Conservation (phyloP, 768 basidiomycete genomes). For the Krasilnikovozyma curviuscula region DNA sequence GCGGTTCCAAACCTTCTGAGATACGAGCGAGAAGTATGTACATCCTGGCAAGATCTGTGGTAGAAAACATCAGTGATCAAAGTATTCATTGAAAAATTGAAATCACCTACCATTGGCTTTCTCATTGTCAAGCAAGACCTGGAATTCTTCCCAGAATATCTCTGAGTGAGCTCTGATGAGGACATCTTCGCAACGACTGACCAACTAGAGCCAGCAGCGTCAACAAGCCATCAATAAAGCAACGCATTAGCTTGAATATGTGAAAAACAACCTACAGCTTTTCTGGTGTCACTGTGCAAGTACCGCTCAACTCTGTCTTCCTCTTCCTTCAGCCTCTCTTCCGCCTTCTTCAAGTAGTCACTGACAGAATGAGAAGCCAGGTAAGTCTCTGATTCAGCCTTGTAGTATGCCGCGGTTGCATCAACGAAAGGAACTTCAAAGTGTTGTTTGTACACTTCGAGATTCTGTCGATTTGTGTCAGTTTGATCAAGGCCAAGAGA, state of each 20-base stretch:
- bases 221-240: neutral
- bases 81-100: neutral
- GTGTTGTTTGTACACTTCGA: slow-evolving; percentile 80
- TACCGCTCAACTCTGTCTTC: slow-evolving; percentile 89
- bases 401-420: slow-evolving; percentile 79
- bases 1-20: slow-evolving; percentile 68
- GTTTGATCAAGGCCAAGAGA: slow-evolving; percentile 83
- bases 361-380: slow-evolving; percentile 71
- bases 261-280: slow-evolving; percentile 30
- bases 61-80: neutral
- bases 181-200: slow-evolving; percentile 57
- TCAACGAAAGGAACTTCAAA: slow-evolving; percentile 77
- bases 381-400: slow-evolving; percentile 75
- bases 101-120: slow-evolving; percentile 47
- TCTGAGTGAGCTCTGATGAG: slow-evolving; percentile 71
- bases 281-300: slow-evolving; percentile 71
- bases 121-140: slow-evolving; percentile 54
- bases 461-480: slow-evolving; percentile 65
- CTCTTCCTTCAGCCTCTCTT: slow-evolving; percentile 78
- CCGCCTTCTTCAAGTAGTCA: slow-evolving; percentile 88
- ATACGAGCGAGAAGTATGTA: slow-evolving; percentile 81
- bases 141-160: slow-evolving; percentile 84
- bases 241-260: too few relatives aligned
- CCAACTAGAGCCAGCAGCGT: slow-evolving; percentile 21
- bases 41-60: slow-evolving; percentile 69